Base-by-base conservation (phyloP, 345 rosid genomes). In the Bruguiera gymnorhiza region DNA sequence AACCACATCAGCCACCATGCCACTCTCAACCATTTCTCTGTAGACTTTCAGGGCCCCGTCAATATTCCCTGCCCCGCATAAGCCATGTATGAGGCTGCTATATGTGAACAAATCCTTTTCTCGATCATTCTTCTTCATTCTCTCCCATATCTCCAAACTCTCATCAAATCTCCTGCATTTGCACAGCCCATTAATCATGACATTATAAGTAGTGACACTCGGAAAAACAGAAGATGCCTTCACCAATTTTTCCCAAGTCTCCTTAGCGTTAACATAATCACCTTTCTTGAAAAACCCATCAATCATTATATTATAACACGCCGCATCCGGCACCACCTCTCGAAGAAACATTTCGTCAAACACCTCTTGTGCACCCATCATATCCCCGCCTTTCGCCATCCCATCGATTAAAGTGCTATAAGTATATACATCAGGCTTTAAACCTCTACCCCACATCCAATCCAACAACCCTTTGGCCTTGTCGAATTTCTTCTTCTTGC, bases 151-250 rank as follows among this genome's bases (percentile, higher is more conserved):
- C 70, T 82, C 82, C 77, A 90, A 75, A 60, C 92, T 73, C 79
- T 88, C 91, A 65, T 88, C 86, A 48, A 85, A 72, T 74, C 75
- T 86, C 39, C 90, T 87, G 54, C 94, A 86, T 68, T 87, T 90
- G 69, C 89, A 88, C 76, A 92, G 79, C 58, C 96, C 97, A 77
- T 72, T 85, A 62, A 92, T 89, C 97, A 94, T 89, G 50, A 88
- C 78, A 74, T 89, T 95, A 69, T 95, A 91, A 51, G 93, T 87
- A 70, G 79, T 85, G 13, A 88, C 89, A 83, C 85, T 90, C 1
- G 97, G 97, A 76, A 75, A 95, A 67, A 84, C 86, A 8, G 72
- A 72, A 10, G 87, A 57, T 27, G 72, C 85, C 76, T 68, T 73
- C 72, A 83, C 74, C 80, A 92, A 71, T 63, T 79, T 87, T n/a